Conservation (phyloP, 139 green algal species). For the Chlorella ohadii region DNA sequence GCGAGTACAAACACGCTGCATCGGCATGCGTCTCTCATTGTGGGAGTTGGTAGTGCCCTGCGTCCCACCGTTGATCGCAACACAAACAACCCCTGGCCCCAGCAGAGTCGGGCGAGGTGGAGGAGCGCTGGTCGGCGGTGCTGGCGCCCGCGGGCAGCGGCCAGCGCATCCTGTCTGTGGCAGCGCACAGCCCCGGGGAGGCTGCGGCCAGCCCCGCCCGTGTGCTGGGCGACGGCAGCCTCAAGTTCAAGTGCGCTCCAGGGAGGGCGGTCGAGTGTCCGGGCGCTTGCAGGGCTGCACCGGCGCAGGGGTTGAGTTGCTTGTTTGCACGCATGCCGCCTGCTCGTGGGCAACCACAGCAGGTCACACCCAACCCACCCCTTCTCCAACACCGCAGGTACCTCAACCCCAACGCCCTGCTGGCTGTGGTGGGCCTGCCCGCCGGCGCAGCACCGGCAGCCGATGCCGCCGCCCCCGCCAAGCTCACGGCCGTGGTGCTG, state of each 20-base stretch:
- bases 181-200: conserved; percentile 53
- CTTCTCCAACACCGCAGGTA: conserved; percentile 48
- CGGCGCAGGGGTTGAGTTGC: too few relatives aligned
- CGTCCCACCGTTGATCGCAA: too few relatives aligned
- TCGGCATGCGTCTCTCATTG: too few relatives aligned
- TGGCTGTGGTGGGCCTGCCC: conserved; percentile 76
- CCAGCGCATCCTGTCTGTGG: conserved; percentile 58
- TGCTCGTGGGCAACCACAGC: too few relatives aligned
- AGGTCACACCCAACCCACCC: too few relatives aligned
- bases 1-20: too few relatives aligned
- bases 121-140: conserved; percentile 45
- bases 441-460: neutral
- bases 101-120: neutral
- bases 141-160: conserved; percentile 27
- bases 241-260: conserved; percentile 79
- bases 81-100: too few relatives aligned
- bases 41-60: too few relatives aligned
- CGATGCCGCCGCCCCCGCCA: too few relatives aligned
- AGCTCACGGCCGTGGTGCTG: conserved; percentile 67
- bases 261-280: too few relatives aligned
- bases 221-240: conserved; percentile 82
- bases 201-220: conserved; percentile 77
- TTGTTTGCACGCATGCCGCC: too few relatives aligned
- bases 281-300: too few relatives aligned
- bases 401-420: conserved; percentile 90